phyloP scores from a whole-genome alignment of 306 rosid genomes.

The Citrullus colocynthis region DNA sequence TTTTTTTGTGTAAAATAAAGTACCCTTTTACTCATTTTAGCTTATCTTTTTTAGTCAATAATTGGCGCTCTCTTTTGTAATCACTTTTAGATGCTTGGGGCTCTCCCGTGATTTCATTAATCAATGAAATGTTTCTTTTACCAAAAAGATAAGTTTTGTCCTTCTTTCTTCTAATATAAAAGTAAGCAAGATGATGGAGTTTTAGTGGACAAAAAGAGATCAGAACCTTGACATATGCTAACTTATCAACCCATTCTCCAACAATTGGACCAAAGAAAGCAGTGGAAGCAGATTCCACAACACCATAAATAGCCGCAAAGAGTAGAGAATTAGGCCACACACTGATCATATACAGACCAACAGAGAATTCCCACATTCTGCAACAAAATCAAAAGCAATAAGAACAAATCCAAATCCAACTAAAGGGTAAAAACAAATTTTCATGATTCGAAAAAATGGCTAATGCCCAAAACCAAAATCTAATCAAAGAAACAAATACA shows the following conservation, averaged over 20 bases:
- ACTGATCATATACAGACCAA: constrained; percentile 77
- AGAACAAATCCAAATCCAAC: background rate
- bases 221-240: constrained; percentile 52
- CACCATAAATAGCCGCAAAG: constrained; percentile 80
- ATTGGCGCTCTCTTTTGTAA: too few relatives aligned
- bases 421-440: too few relatives aligned
- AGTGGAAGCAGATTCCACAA: constrained; percentile 66
- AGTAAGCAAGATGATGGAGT: background rate
- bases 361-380: constrained; percentile 99
- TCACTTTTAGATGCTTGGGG: too few relatives aligned
- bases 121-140: too few relatives aligned
- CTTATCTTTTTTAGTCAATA: too few relatives aligned
- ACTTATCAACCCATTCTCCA: constrained; percentile 63
- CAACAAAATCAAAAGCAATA: background rate
- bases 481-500: background rate
- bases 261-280: constrained; percentile 69
- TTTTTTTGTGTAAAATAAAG: too few relatives aligned
- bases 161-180: background rate
- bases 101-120: too few relatives aligned
- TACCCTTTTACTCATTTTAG: too few relatives aligned
- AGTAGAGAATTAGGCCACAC: constrained; percentile 85
- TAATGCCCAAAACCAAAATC: background rate
- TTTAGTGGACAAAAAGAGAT: background rate
- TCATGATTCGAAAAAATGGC: background rate
- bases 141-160: background rate